Evolutionary conservation across 257 asterid genomes (phyloP), one percentile per base, ranked within the genome.

Genomic region (Paulownia fortunei): DNA sequence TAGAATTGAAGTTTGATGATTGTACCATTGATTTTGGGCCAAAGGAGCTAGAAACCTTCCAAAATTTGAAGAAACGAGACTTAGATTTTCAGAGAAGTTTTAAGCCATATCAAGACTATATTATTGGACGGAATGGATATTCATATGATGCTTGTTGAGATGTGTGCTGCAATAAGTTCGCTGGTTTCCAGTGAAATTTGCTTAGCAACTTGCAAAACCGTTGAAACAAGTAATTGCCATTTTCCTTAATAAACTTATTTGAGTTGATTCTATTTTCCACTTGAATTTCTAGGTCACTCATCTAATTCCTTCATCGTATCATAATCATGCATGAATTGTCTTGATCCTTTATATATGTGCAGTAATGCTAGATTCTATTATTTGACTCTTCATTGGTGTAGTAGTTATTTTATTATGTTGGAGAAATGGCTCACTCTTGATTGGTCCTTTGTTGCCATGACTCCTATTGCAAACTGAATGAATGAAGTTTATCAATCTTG

Each of bases 81-180:
- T 67, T 87, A 6, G 84, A 70, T 41, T 87, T 89, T 66, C 92
- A 84, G 82, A 83, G 76, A 80, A 63, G 84, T 15, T 83, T 79
- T 58, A 70, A 82, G 71, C 63, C 81, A 6, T 89, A 90, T 81
- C 94, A 83, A 84, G 89, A 89, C 27, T 88, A 82, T 82, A 76
- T 79, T 55, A 65, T 4, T 11, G 58, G 73, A 41, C 41, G 65
- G 23, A 55, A 44, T 54, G 27, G 32, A 36, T 11, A 36, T 8
- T 65, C 30, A 18, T 23, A 75, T n/a, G 23, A 36, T 65, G n/a
- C 23, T 56, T 66, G 34, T 39, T 41, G 23, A 7, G 47, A 6
- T 23, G 10, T 9, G 34, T 67, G 54, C 32, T 67, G 56, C 58
- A 42, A 60, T 26, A 26, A 23, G 13, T 44, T 67, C 24, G 51